These are phyloP conservation scores for Boletales sp. DNA, from an alignment of 768 basidiomycete genomes.

Conservation along the genomic window DNA sequence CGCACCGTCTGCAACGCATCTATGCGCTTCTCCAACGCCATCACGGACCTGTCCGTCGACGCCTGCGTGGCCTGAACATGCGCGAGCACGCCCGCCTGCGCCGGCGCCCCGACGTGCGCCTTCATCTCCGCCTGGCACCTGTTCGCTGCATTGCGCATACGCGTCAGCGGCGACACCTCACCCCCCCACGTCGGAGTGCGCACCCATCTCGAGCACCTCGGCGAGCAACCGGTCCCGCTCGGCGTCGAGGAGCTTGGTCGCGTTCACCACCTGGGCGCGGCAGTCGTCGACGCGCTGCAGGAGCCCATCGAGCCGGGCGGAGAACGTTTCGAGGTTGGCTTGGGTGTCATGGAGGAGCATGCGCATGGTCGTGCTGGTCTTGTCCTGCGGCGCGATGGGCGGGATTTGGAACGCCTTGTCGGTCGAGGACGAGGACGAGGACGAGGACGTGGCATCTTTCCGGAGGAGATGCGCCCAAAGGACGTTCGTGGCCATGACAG, in stretches of 20 bases:
- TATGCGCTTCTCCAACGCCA: slow-evolving; percentile 50
- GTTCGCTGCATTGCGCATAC: slow-evolving; percentile 42
- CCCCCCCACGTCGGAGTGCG: neutral
- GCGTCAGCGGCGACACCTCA: slow-evolving; percentile 3
- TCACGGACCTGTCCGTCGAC: slow-evolving; percentile 37
- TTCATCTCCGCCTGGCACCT: slow-evolving; percentile 61
- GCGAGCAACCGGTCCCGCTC: slow-evolving; percentile 54
- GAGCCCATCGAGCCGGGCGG: slow-evolving; percentile 51
- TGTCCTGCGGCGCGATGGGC: slow-evolving; percentile 55
- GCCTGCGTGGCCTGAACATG: slow-evolving; percentile 37
- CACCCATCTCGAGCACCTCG: slow-evolving; percentile 37
- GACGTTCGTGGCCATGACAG: slow-evolving; percentile 16
- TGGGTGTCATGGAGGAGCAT: slow-evolving; percentile 74
- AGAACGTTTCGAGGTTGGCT: slow-evolving; percentile 65
- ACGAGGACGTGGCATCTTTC: slow-evolving; percentile 32
- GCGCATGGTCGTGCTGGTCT: slow-evolving; percentile 64
- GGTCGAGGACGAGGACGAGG: neutral
- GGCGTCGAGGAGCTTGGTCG: slow-evolving; percentile 55
- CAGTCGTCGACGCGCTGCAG: slow-evolving; percentile 48
- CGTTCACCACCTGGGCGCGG: slow-evolving; percentile 48
- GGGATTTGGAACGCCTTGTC: slow-evolving; percentile 22
- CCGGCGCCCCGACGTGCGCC: slow-evolving; percentile 53
- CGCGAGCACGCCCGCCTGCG: slow-evolving; percentile 42
- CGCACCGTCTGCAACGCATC: slow-evolving; percentile 53
- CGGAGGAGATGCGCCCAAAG: slow-evolving; percentile 57